Evolutionary conservation across 2,329 filamentous ascomycete species (phyloP).

Genomic region (Aplosporella prunicola): DNA sequence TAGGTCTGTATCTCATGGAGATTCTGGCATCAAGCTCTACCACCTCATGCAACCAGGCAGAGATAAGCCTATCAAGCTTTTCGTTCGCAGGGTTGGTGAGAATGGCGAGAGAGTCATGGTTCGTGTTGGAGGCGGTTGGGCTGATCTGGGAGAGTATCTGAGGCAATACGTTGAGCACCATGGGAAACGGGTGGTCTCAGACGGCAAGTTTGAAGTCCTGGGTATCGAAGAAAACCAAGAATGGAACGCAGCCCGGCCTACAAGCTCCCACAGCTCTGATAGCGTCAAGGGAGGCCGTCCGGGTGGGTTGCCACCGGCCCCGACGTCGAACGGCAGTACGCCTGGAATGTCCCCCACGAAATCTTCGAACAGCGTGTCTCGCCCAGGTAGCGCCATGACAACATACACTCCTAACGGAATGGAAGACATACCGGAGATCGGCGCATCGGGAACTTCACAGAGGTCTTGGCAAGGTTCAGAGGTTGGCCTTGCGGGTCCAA

Average conservation of each 20-base stretch:
- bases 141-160: slow-evolving; percentile 88
- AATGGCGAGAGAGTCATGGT: slow-evolving; percentile 93
- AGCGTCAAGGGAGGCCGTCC: neutral
- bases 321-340: neutral
- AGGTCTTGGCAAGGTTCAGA: slow-evolving; percentile 30
- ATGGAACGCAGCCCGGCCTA: neutral
- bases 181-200: slow-evolving; percentile 56
- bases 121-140: slow-evolving; percentile 95
- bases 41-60: slow-evolving; percentile 78
- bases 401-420: slow-evolving; percentile 2
- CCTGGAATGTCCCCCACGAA: too few relatives aligned
- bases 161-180: slow-evolving; percentile 91
- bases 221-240: slow-evolving; percentile 28
- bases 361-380: slow-evolving; percentile 1
- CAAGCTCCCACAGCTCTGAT: slow-evolving; percentile 8
- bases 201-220: slow-evolving; percentile 47
- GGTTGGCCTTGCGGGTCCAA: slow-evolving; percentile 63
- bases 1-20: slow-evolving; percentile 21
- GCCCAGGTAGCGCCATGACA: slow-evolving; percentile 8
- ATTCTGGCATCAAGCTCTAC: slow-evolving; percentile 75
- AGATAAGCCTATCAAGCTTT: slow-evolving; percentile 84
- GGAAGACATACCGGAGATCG: slow-evolving; percentile 13
- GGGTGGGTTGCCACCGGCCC: neutral
- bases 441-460: slow-evolving; percentile 20
- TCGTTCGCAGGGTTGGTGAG: slow-evolving; percentile 86